Conservation (phyloP, 371 early-diverging fungal genomes). For the Syncephalis fuscata region DNA sequence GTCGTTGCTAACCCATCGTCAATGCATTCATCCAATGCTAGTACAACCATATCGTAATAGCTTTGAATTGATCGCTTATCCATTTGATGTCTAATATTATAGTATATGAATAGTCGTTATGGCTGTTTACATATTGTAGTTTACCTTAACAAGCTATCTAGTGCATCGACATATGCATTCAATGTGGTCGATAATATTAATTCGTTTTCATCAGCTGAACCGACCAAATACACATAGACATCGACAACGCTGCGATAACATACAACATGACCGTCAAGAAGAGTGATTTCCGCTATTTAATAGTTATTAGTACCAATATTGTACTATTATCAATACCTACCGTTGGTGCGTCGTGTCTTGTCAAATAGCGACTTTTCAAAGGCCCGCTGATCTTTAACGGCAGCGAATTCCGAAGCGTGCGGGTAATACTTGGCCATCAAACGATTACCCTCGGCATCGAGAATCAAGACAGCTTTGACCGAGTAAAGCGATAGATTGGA, state of each 20-base stretch:
- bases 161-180: conserved; percentile 69
- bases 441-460: conserved; percentile 88
- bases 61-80: conserved; percentile 84
- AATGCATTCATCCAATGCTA: conserved; percentile 88
- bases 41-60: conserved; percentile 75
- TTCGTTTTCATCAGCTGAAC: conserved; percentile 88
- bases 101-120: too few species aligned
- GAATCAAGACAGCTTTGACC: conserved; percentile 69
- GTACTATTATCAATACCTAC: conserved; percentile 11
- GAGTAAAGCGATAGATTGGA: conserved; percentile 65
- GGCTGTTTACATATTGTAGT: neutral
- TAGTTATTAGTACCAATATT: neutral
- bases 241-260: conserved; percentile 73
- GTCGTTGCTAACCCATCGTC: conserved; percentile 76
- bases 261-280: conserved; percentile 81
- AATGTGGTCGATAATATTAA: conserved; percentile 63
- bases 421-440: conserved; percentile 86
- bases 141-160: conserved; percentile 67
- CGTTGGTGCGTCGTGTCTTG: conserved; percentile 63
- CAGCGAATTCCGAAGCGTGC: conserved; percentile 22
- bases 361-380: conserved; percentile 86
- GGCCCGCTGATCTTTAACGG: conserved; percentile 70
- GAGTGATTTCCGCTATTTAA: conserved; percentile 57
- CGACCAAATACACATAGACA: conserved; percentile 81
- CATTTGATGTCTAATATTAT: conserved; percentile 49